These are phyloP conservation scores for Wickerhamomyces sp. DNA, from an alignment of 1,139 yeast genomes.

Conservation along the genomic window DNA sequence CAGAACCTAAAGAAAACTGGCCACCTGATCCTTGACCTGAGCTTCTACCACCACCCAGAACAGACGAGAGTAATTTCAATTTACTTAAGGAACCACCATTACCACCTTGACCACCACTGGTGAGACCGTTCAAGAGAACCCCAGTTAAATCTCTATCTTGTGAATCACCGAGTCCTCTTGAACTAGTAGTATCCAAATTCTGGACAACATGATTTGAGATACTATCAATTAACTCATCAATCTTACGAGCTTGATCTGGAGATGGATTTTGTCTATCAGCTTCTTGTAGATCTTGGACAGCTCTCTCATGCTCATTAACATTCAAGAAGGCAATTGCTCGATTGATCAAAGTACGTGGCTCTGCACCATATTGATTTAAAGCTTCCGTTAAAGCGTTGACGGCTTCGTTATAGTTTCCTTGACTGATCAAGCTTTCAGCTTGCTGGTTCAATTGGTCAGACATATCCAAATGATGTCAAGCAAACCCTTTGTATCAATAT, in stretches of 20 bases:
- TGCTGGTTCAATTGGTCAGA: slow-evolving; percentile 12
- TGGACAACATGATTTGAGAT: slow-evolving; percentile 19
- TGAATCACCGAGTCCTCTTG: slow-evolving; percentile 16
- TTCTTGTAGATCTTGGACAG: slow-evolving; percentile 17
- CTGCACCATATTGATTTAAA: slow-evolving; percentile 13
- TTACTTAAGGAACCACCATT: slow-evolving; percentile 15
- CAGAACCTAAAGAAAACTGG: slow-evolving; percentile 13
- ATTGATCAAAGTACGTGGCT: slow-evolving; percentile 17
- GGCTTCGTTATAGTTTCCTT: slow-evolving; percentile 13
- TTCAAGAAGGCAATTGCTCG: slow-evolving; percentile 17
- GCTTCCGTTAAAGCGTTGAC: slow-evolving; percentile 8
- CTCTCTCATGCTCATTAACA: slow-evolving; percentile 14
- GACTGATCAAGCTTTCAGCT: slow-evolving; percentile 14
- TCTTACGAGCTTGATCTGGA: slow-evolving; percentile 11
- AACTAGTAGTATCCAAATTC: slow-evolving; percentile 16
- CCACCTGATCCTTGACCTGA: slow-evolving; percentile 5
- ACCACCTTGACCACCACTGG: slow-evolving; percentile 14
- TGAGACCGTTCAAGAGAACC: slow-evolving; percentile 15
- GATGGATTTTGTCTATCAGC: slow-evolving; percentile 20
- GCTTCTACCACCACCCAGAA: slow-evolving; percentile 11
- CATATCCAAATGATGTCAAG: too few relatives aligned
- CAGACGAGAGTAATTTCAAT: slow-evolving; percentile 14
- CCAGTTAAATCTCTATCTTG: slow-evolving; percentile 16
- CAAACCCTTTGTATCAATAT: too few relatives aligned
- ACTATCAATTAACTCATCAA: slow-evolving; percentile 17